Conservation (phyloP, 441 rosid genomes). For the Manihot esculenta region DNA sequence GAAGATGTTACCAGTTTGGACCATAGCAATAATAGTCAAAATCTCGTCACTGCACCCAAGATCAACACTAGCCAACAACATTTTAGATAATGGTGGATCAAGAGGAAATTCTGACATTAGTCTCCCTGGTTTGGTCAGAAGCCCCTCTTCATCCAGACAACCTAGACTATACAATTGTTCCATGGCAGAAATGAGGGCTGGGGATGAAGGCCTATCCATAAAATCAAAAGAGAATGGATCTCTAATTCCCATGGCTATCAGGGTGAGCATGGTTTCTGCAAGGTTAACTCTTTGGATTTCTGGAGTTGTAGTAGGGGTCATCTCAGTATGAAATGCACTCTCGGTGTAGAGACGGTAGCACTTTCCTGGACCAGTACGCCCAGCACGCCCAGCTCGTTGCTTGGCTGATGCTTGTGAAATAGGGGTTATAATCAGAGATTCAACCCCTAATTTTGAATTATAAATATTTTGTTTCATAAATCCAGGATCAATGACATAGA, state of each 20-base stretch:
- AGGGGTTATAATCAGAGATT: slow-evolving; percentile 71
- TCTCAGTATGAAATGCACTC: slow-evolving; percentile 78
- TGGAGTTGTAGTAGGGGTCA: slow-evolving; percentile 71
- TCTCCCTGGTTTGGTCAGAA: slow-evolving; percentile 71
- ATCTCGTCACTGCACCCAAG: slow-evolving; percentile 90
- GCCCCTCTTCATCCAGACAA: slow-evolving; percentile 80
- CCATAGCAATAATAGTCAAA: slow-evolving; percentile 76
- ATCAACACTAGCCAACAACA: slow-evolving; percentile 82
- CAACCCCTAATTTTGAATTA: slow-evolving; percentile 76
- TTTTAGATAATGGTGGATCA: slow-evolving; percentile 80
- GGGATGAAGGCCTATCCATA: slow-evolving; percentile 84
- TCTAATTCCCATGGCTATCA: slow-evolving; percentile 88
- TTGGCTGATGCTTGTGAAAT: slow-evolving; percentile 85
- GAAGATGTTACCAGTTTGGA: slow-evolving; percentile 76
- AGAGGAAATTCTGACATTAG: slow-evolving; percentile 91
- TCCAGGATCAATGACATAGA: slow-evolving; percentile 79
- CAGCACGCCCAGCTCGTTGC: slow-evolving; percentile 79
- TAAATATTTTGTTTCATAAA: slow-evolving; percentile 75
- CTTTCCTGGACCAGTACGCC: slow-evolving; percentile 88
- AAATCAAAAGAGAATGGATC: slow-evolving; percentile 74
- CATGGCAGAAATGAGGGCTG: slow-evolving; percentile 79
- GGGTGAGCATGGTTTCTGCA: slow-evolving; percentile 48
- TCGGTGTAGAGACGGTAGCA: slow-evolving; percentile 85
- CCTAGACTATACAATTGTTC: slow-evolving; percentile 76
- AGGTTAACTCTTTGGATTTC: slow-evolving; percentile 85